phyloP scores from a whole-genome alignment of 2,329 filamentous ascomycete genomes.

The Ophiostoma triangulosporum region DNA sequence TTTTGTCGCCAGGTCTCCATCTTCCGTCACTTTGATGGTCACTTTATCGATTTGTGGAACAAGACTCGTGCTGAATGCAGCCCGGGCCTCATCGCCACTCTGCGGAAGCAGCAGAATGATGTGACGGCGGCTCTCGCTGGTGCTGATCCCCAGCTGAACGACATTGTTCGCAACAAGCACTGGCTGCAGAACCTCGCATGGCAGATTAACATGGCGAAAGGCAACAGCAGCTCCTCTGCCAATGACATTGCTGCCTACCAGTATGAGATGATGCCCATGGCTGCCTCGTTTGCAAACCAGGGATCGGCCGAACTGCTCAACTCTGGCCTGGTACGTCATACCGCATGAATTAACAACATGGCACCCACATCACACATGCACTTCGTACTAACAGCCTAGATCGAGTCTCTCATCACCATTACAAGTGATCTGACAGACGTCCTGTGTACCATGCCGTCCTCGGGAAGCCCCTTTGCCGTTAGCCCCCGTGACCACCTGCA shows the following conservation, averaged over 20 bases:
- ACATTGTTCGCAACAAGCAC: constrained; percentile 45
- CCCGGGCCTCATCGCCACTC: constrained; percentile 37
- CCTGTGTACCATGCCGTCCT: constrained; percentile 49
- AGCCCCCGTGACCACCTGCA: constrained; percentile 63
- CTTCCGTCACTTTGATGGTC: constrained; percentile 53
- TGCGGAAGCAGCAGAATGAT: constrained; percentile 51
- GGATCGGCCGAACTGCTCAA: constrained; percentile 61
- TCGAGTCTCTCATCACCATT: constrained; percentile 71
- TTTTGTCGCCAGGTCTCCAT: constrained; percentile 49
- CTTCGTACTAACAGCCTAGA: constrained; percentile 25
- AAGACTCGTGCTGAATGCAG: constrained; percentile 46
- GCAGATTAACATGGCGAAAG: constrained; percentile 43
- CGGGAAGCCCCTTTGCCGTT: constrained; percentile 46
- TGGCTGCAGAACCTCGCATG: constrained; percentile 53
- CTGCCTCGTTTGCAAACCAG: constrained; percentile 56
- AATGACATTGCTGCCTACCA: constrained; percentile 28
- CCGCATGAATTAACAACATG: too few relatives aligned
- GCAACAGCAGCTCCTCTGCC: constrained; percentile 36
- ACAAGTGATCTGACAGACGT: constrained; percentile 61
- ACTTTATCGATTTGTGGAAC: constrained; percentile 52
- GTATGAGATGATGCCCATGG: constrained; percentile 54
- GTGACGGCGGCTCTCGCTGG: constrained; percentile 38
- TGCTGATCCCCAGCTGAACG: constrained; percentile 38
- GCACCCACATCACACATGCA: constrained; percentile 24
- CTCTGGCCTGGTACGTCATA: constrained; percentile 43